Evolutionary conservation across 306 rosid genomes (phyloP).

Genomic region (Prunus kanzakura): DNA sequence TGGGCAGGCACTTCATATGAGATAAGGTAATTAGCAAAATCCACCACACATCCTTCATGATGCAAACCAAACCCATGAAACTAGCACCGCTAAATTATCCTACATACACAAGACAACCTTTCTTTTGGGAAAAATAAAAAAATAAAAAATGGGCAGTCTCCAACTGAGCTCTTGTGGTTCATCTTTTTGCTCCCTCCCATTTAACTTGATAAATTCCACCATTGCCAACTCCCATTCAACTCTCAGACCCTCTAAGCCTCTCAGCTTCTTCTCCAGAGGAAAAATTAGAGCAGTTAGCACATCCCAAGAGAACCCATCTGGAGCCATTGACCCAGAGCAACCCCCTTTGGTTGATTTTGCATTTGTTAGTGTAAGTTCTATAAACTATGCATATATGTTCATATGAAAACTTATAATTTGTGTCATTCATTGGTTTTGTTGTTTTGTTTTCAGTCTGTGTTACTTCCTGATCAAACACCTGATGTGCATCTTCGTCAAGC

Average conservation of each 20-base stretch:
- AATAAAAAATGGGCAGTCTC: slow-evolving; percentile 42
- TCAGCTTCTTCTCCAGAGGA: slow-evolving; percentile 21
- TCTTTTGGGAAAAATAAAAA: neutral
- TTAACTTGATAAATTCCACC: slow-evolving; percentile 33
- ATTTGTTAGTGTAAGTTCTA: slow-evolving; percentile 64
- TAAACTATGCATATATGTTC: too few species aligned
- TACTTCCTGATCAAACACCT: slow-evolving; percentile 92
- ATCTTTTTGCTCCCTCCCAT: slow-evolving; percentile 34
- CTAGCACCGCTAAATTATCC: neutral
- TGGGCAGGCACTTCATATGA: neutral
- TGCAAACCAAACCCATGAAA: neutral
- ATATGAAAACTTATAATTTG: neutral
- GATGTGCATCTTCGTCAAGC: slow-evolving; percentile 71
- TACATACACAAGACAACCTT: neutral
- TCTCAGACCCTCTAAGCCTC: slow-evolving; percentile 28
- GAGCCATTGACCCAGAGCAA: slow-evolving; percentile 40
- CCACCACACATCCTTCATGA: slow-evolving; percentile 14
- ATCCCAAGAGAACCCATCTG: slow-evolving; percentile 47
- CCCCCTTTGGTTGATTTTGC: slow-evolving; percentile 64
- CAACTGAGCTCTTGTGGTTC: slow-evolving; percentile 35
- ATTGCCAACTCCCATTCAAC: slow-evolving; percentile 31
- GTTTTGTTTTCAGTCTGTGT: slow-evolving; percentile 54
- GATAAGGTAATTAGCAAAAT: slow-evolving; percentile 51
- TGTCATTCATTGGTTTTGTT: neutral
- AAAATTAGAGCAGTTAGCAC: slow-evolving; percentile 62